A percentile compares a stretch with the other conserved stretches of the same genome.
These are phyloP conservation scores for Ascochyta lentis DNA, from an alignment of 2,329 filamentous ascomycete species.

Conservation along the genomic window DNA sequence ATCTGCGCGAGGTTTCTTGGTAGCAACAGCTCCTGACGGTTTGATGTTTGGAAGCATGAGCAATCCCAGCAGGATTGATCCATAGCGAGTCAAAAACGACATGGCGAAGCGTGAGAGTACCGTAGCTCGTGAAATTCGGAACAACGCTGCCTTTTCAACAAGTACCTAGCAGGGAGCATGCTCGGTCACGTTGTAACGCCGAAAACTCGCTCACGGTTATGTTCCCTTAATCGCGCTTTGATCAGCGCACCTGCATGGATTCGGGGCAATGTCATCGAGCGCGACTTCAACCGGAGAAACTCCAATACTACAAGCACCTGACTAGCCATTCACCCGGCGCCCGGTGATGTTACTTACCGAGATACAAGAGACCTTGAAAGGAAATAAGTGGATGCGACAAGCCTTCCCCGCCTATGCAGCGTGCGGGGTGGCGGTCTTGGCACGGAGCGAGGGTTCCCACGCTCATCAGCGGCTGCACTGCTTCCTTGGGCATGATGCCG, in stretches of 20 bases:
- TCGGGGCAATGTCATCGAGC: constrained; percentile 4
- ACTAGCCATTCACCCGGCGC: constrained; percentile 14
- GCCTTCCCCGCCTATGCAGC: constrained; percentile 22
- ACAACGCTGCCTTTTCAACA: constrained; percentile 1
- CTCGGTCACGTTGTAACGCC: background rate
- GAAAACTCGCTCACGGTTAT: constrained; percentile 1
- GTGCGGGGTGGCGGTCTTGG: constrained; percentile 34
- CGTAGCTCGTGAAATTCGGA: background rate
- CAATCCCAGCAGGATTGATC: constrained; percentile 19
- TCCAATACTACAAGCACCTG: constrained; percentile 8
- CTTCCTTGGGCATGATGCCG: background rate
- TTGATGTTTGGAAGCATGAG: constrained; percentile 15
- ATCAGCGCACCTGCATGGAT: constrained; percentile 6
- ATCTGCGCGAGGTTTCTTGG: constrained; percentile 4
- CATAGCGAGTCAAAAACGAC: constrained; percentile 13
- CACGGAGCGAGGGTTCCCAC: constrained; percentile 7
- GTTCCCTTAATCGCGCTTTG: constrained; percentile 2
- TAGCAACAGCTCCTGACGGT: constrained; percentile 11
- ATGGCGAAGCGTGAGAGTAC: background rate
- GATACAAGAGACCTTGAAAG: constrained; percentile 5
- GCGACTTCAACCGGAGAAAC: constrained; percentile 13
- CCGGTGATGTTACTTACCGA: background rate
- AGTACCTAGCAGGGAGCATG: background rate
- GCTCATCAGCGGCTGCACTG: constrained; percentile 1
- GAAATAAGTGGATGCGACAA: constrained; percentile 21